A percentile compares a stretch with the other conserved stretches of the same genome.
phyloP scores from a whole-genome alignment of 441 rosid genomes.

The Aleurites moluccanus region DNA sequence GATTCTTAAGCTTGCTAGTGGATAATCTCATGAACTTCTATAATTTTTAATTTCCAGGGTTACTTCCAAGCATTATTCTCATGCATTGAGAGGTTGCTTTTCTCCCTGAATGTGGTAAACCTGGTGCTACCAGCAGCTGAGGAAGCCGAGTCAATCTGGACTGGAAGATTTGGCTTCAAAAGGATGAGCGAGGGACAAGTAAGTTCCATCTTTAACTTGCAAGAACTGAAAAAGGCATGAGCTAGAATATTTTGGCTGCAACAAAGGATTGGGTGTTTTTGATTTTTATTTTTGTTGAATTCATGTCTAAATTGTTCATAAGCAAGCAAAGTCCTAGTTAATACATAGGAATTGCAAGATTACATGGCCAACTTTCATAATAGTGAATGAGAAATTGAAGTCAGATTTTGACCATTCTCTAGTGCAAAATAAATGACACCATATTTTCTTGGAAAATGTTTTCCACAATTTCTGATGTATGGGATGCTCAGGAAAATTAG shows the following conservation, averaged over 20 bases:
- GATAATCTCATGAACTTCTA: not conserved
- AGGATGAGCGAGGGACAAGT: constrained; percentile 73
- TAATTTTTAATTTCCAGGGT: constrained; percentile 45
- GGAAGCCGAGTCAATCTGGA: constrained; percentile 96
- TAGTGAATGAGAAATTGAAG: not conserved
- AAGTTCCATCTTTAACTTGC: constrained; percentile 25
- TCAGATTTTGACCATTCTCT: not conserved
- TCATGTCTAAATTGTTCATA: not conserved
- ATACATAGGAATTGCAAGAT: not conserved
- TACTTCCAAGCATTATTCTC: constrained; percentile 86
- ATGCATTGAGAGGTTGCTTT: constrained; percentile 75
- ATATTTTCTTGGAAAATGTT: not conserved
- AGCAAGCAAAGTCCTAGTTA: not conserved
- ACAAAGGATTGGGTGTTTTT: not conserved
- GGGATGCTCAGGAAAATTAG: too few relatives aligned
- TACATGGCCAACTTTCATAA: not conserved
- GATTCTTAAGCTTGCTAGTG: constrained; percentile 9
- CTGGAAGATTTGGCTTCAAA: constrained; percentile 80
- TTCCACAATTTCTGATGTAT: too few relatives aligned
- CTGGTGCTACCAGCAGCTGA: constrained; percentile 97
- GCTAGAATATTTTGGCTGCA: not conserved
- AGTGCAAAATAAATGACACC: not conserved
- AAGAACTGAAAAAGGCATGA: not conserved
- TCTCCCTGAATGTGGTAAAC: constrained; percentile 70
- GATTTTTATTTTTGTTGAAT: too few relatives aligned